Percentiles rank a stretch among this genome's conserved stretches.
These are phyloP conservation scores for Typha latifolia DNA, from an alignment of 176 grass and related monocot species.

Conservation along the genomic window DNA sequence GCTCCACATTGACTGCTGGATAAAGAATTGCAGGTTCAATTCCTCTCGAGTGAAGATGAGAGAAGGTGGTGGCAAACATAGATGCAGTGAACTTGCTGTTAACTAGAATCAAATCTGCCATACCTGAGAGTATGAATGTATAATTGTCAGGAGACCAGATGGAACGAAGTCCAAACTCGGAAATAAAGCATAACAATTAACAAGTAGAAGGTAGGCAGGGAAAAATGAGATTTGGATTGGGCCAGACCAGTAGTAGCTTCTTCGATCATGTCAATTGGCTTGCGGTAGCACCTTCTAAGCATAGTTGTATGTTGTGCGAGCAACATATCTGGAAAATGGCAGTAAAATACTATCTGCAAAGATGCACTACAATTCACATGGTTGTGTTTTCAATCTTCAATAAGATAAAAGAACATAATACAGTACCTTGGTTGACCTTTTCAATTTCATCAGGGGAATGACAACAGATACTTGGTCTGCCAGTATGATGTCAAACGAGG, in stretches of 20 bases:
- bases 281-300: constrained; percentile 70
- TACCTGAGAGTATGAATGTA: constrained; percentile 34
- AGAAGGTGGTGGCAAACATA: constrained; percentile 75
- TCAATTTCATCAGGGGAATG: constrained; percentile 75
- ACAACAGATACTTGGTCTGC: constrained; percentile 62
- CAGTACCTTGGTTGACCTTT: constrained; percentile 53
- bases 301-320: constrained; percentile 82
- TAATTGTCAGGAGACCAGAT: not conserved
- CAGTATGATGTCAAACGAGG: constrained; percentile 67
- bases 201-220: not conserved
- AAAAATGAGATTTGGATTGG: not conserved
- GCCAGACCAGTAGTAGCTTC: constrained; percentile 75
- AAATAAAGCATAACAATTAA: not conserved
- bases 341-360: constrained; percentile 42
- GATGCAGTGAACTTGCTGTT: constrained; percentile 90
- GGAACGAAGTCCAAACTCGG: not conserved
- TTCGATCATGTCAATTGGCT: constrained; percentile 79
- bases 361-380: not conserved
- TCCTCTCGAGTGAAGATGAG: constrained; percentile 53
- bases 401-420: not conserved
- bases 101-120: constrained; percentile 92
- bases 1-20: constrained; percentile 75
- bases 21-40: constrained; percentile 63
- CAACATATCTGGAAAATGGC: constrained; percentile 92
- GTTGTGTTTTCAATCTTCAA: not conserved